These are phyloP conservation scores for Globisporangium canariense DNA, from an alignment of 352 stramenopile species.

Conservation along the genomic window DNA sequence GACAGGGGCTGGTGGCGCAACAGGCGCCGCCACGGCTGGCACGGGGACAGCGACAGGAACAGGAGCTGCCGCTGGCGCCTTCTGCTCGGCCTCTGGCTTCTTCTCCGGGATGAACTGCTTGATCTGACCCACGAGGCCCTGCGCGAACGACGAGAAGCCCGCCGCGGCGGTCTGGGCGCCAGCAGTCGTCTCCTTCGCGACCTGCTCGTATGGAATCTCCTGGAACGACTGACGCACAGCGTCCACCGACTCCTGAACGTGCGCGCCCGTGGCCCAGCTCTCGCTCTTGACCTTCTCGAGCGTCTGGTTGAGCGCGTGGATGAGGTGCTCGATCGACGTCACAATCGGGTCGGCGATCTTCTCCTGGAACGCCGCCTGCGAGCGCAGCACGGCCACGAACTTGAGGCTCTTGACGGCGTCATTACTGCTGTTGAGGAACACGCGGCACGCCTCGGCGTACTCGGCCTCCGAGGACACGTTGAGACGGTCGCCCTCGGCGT, in stretches of 20 bases:
- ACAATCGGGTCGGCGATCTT: conserved; percentile 56
- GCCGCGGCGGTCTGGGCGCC: conserved; percentile 39
- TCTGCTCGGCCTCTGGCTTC: conserved; percentile 27
- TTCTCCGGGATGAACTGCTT: conserved; percentile 61
- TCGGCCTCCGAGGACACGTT: conserved; percentile 69
- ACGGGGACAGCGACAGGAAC: conserved; percentile 8
- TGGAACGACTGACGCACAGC: conserved; percentile 40
- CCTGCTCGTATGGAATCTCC: conserved; percentile 39
- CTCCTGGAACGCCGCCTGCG: conserved; percentile 41
- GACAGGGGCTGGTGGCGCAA: conserved; percentile 8
- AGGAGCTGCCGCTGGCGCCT: conserved; percentile 15
- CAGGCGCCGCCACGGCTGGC: neutral
- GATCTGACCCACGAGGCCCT: conserved; percentile 61
- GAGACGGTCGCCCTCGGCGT: conserved; percentile 54
- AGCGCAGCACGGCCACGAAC: conserved; percentile 50
- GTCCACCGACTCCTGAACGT: conserved; percentile 20
- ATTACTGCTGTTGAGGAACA: conserved; percentile 38
- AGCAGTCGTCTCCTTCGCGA: conserved; percentile 36
- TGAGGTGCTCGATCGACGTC: conserved; percentile 52
- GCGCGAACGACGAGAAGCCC: conserved; percentile 62
- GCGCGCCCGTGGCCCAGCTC: conserved; percentile 12
- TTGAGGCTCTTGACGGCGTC: conserved; percentile 57
- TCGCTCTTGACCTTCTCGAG: conserved; percentile 59
- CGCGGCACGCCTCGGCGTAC: conserved; percentile 50
- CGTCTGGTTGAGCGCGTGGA: conserved; percentile 42